Conservation (phyloP, 805 yeast genomes). For the Kuraishia piskuri region DNA sequence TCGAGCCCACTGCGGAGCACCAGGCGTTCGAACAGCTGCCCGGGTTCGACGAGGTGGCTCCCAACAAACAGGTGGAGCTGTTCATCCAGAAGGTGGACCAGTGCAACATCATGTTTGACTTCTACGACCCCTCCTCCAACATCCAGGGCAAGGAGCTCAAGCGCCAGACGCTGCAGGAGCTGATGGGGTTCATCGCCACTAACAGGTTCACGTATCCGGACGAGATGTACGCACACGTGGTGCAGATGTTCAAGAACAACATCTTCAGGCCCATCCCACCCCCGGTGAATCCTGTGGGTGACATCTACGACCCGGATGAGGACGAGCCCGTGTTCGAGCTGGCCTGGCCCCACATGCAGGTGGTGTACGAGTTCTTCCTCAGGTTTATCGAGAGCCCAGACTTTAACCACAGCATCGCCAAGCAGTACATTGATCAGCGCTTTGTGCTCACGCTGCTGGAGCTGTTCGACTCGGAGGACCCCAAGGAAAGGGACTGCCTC, state of each 20-base stretch:
- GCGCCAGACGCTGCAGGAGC: conserved; percentile 77
- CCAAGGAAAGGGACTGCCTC: conserved; percentile 89
- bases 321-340: conserved; percentile 96
- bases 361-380: conserved; percentile 88
- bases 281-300: conserved; percentile 95
- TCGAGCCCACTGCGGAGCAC: conserved; percentile 66
- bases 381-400: conserved; percentile 92
- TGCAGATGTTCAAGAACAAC: conserved; percentile 81
- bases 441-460: conserved; percentile 78
- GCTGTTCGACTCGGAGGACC: conserved; percentile 92
- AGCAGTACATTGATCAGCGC: conserved; percentile 86
- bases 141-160: conserved; percentile 90
- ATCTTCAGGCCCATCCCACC: conserved; percentile 96
- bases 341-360: conserved; percentile 99
- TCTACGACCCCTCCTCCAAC: conserved; percentile 87
- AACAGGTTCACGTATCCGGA: conserved; percentile 82
- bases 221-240: conserved; percentile 82
- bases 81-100: conserved; percentile 88
- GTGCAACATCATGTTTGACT: conserved; percentile 91
- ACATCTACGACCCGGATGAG: conserved; percentile 94
- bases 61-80: conserved; percentile 70
- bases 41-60: conserved; percentile 72
- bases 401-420: conserved; percentile 87
- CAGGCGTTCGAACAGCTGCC: conserved; percentile 71
- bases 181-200: conserved; percentile 78